Conservation (phyloP, 129 eudicot species). For the Ambrosia trifida region DNA sequence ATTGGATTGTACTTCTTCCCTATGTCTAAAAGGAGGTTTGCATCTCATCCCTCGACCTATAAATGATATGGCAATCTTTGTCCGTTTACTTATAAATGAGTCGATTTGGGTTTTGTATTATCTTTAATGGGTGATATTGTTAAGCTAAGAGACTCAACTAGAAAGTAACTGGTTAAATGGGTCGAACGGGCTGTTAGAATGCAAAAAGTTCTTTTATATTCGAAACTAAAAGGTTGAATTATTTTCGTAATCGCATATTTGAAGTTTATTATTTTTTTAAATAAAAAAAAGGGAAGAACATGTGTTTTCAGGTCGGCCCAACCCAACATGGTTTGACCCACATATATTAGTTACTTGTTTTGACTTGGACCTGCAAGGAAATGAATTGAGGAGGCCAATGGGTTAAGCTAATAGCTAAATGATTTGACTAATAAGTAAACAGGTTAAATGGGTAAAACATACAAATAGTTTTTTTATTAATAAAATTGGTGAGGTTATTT, state of each 20-base stretch:
- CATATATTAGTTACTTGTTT: neutral
- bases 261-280: neutral
- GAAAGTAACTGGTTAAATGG: neutral
- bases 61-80: constrained; percentile 30
- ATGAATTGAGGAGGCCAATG: neutral
- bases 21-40: constrained; percentile 37
- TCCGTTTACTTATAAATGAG: neutral
- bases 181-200: neutral
- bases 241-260: neutral
- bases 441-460: neutral
- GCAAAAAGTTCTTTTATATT: neutral
- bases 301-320: neutral
- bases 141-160: neutral
- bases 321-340: neutral
- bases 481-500: too few relatives aligned
- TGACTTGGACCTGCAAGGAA: neutral
- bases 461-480: neutral
- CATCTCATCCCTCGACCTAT: constrained; percentile 4
- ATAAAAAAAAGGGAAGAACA: neutral
- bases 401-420: neutral
- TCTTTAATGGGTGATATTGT: neutral
- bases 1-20: constrained; percentile 74
- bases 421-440: neutral
- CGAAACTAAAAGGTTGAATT: neutral
- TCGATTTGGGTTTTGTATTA: neutral